These are phyloP conservation scores for Linanthus parryae DNA, from an alignment of 148 eudicot species.

Conservation along the genomic window DNA sequence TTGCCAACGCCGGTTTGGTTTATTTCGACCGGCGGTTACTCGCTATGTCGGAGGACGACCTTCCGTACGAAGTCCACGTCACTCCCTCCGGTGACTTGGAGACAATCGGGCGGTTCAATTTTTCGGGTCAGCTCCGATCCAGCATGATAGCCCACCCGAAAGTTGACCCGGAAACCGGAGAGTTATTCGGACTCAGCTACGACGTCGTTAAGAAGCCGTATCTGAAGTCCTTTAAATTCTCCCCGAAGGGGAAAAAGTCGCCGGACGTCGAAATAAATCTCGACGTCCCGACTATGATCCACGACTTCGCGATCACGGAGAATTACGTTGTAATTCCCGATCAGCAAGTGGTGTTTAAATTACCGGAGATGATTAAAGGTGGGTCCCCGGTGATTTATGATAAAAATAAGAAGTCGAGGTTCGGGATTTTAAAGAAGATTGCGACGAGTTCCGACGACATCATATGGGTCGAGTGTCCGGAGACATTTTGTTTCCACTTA, in stretches of 20 bases:
- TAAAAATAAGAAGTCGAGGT: conserved; percentile 43
- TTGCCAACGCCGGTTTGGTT: conserved; percentile 70
- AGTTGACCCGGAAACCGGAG: conserved; percentile 44
- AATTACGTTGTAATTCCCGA: conserved; percentile 60
- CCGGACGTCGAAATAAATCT: conserved; percentile 49
- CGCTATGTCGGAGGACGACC: conserved; percentile 84
- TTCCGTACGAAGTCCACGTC: conserved; percentile 55
- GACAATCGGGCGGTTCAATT: conserved; percentile 52
- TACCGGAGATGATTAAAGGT: conserved; percentile 46
- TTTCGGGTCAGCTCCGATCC: conserved; percentile 33
- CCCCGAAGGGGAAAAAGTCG: conserved; percentile 37
- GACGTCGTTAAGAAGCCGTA: conserved; percentile 55
- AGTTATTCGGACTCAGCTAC: conserved; percentile 59
- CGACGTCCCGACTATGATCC: conserved; percentile 60
- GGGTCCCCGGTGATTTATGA: conserved; percentile 65
- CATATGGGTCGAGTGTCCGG: conserved; percentile 44
- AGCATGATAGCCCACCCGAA: conserved; percentile 89
- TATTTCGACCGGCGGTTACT: conserved; percentile 50
- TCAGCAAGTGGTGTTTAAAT: conserved; percentile 63
- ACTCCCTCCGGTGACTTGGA: conserved; percentile 48
- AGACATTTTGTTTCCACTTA: conserved; percentile 61
- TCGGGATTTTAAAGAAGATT: conserved; percentile 38
- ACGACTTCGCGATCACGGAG: conserved; percentile 72
- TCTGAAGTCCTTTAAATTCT: conserved; percentile 49
- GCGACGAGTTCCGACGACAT: conserved; percentile 25